A percentile compares a stretch with the other conserved stretches of the same genome.
Conservation (phyloP, 441 rosid species). For the Brassica balearica region DNA sequence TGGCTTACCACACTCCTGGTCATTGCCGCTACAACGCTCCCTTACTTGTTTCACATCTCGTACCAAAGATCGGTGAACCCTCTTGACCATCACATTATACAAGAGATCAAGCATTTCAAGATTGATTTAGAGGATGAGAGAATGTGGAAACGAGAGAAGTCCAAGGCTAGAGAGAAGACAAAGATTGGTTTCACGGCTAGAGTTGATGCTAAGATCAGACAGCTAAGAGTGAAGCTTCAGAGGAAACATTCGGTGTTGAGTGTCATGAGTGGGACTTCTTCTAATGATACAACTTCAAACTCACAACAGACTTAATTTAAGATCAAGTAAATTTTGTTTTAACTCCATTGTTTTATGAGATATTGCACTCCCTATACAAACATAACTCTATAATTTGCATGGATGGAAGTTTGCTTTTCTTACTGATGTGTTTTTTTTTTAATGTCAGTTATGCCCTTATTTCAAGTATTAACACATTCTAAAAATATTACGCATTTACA, state of each 20-base stretch:
- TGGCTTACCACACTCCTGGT: conserved; percentile 76
- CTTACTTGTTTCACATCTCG: conserved; percentile 75
- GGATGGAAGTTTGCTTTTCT: too few species aligned
- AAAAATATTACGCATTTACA: too few species aligned
- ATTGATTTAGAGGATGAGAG: conserved; percentile 73
- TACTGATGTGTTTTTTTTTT: too few species aligned
- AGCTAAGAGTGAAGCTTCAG: conserved; percentile 70
- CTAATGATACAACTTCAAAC: conserved; percentile 32
- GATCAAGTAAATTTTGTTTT: not conserved
- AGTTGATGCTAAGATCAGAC: conserved; percentile 93
- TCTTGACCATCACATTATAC: conserved; percentile 95
- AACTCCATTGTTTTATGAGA: not conserved
- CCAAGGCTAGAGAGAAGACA: conserved; percentile 87
- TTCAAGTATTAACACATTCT: too few species aligned
- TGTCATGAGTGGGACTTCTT: conserved; percentile 33
- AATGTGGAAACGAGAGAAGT: conserved; percentile 90
- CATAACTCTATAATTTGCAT: too few species aligned
- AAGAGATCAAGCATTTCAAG: conserved; percentile 85
- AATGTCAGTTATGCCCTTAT: too few species aligned
- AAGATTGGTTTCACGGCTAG: conserved; percentile 90
- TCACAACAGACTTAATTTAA: conserved; percentile 31
- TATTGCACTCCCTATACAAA: too few species aligned
- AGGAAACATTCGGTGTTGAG: conserved; percentile 60
- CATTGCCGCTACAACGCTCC: conserved; percentile 69
- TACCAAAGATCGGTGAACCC: conserved; percentile 83